These are phyloP conservation scores for Ustilago esculenta DNA, from an alignment of 1,284 basidiomycete genomes.

Conservation along the genomic window DNA sequence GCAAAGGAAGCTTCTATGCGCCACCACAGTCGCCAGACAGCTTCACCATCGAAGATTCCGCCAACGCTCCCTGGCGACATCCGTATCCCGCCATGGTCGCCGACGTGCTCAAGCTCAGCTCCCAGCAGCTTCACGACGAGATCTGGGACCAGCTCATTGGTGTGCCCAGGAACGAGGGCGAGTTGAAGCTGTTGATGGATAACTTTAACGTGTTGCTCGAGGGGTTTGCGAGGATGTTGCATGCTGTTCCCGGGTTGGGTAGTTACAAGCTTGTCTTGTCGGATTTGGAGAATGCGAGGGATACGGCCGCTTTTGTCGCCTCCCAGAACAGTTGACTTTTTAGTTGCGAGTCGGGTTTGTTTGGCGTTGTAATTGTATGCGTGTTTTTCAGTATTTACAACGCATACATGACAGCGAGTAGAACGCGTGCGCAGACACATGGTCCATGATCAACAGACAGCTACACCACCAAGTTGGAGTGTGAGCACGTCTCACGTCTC, in stretches of 20 bases:
- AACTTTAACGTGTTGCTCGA: slow-evolving; percentile 38
- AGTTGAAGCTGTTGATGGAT: slow-evolving; percentile 23
- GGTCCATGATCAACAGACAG: too few species aligned
- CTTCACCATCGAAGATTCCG: slow-evolving; percentile 35
- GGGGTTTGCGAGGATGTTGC: slow-evolving; percentile 30
- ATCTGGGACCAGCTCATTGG: slow-evolving; percentile 46
- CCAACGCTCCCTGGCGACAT: slow-evolving; percentile 43
- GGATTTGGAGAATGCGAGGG: slow-evolving; percentile 35
- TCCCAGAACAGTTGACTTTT: slow-evolving; percentile 10
- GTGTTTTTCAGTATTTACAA: too few species aligned
- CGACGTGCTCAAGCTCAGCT: slow-evolving; percentile 27
- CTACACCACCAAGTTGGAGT: too few species aligned
- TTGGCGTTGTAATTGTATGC: too few species aligned
- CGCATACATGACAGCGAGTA: too few species aligned
- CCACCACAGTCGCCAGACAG: background rate
- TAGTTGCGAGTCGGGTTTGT: too few species aligned
- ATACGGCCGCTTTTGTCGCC: slow-evolving; percentile 42
- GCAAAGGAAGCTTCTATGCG: slow-evolving; percentile 29
- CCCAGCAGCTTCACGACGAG: slow-evolving; percentile 40
- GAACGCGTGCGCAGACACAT: too few species aligned
- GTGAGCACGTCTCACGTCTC: too few species aligned
- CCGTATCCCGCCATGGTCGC: slow-evolving; percentile 47
- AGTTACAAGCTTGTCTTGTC: slow-evolving; percentile 26
- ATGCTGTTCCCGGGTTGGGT: slow-evolving; percentile 35
- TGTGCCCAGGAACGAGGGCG: slow-evolving; percentile 25